Conservation (phyloP, 169 alveolate species). For the Plasmodium ovale region DNA sequence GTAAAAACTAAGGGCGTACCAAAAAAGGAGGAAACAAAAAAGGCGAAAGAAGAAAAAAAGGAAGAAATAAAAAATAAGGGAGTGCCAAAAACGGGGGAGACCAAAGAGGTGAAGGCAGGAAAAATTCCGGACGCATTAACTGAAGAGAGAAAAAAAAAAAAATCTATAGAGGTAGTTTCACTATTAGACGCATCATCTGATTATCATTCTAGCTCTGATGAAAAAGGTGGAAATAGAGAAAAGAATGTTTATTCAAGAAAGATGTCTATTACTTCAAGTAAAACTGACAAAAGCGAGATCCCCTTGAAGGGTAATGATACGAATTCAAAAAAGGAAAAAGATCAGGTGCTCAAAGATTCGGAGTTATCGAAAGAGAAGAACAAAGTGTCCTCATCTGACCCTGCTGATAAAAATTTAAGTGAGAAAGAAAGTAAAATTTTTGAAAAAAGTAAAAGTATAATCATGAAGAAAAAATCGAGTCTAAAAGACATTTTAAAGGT, state of each 20-base stretch:
- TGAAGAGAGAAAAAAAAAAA: slow-evolving; percentile 4
- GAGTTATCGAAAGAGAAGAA: neutral
- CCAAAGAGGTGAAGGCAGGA: neutral
- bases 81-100: neutral
- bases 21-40: neutral
- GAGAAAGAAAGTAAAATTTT: neutral
- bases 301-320: too few relatives aligned
- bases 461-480: neutral
- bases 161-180: neutral
- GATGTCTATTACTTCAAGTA: neutral
- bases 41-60: neutral
- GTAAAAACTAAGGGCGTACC: neutral
- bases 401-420: neutral
- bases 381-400: too few relatives aligned
- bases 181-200: neutral
- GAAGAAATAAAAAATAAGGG: neutral
- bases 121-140: neutral
- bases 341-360: neutral
- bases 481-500: slow-evolving; percentile 2
- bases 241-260: too few relatives aligned
- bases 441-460: neutral
- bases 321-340: neutral
- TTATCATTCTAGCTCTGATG: neutral
- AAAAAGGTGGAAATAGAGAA: too few relatives aligned
- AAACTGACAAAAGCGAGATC: neutral